phyloP scores from a whole-genome alignment of 2,329 filamentous ascomycete genomes.

The Pseudogymnoascus sp. region DNA sequence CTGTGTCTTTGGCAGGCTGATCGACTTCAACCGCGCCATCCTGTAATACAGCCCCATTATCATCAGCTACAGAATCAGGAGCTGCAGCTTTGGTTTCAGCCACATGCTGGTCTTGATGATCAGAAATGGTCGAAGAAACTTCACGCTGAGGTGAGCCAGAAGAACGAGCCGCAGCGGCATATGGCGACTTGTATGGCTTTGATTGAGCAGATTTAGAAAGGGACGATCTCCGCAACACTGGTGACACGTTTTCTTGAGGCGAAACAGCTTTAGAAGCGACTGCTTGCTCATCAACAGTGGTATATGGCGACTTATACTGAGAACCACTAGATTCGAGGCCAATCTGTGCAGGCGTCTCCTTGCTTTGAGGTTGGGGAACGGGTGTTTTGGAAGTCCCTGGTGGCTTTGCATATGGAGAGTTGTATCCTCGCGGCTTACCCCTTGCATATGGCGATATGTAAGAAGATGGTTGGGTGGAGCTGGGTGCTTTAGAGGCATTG shows the following conservation, averaged over 20 bases:
- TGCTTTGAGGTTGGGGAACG: neutral
- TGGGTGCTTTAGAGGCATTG: neutral
- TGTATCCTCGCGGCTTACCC: neutral
- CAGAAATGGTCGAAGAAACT: slow-evolving; percentile 18
- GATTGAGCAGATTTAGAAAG: neutral
- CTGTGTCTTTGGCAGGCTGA: slow-evolving; percentile 18
- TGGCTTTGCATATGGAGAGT: neutral
- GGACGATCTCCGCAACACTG: neutral
- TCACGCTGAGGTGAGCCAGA: slow-evolving; percentile 12
- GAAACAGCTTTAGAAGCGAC: neutral
- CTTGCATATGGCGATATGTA: neutral
- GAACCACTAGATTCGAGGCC: neutral
- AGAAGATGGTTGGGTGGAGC: neutral
- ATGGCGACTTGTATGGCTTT: slow-evolving; percentile 12
- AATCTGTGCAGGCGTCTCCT: neutral
- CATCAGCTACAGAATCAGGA: neutral
- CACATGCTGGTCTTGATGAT: slow-evolving; percentile 21
- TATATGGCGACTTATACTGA: slow-evolving; percentile 12
- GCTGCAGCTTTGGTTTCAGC: slow-evolving; percentile 19
- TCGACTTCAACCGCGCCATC: neutral
- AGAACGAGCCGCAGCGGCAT: slow-evolving; percentile 6
- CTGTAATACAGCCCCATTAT: neutral
- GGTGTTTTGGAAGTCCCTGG: neutral
- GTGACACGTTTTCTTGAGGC: neutral
- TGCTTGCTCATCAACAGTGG: neutral